Evolutionary conservation across 192 early-diverging fungal species (phyloP), one percentile per base, ranked within the genome.

Genomic region (Coemansia asiatica): DNA sequence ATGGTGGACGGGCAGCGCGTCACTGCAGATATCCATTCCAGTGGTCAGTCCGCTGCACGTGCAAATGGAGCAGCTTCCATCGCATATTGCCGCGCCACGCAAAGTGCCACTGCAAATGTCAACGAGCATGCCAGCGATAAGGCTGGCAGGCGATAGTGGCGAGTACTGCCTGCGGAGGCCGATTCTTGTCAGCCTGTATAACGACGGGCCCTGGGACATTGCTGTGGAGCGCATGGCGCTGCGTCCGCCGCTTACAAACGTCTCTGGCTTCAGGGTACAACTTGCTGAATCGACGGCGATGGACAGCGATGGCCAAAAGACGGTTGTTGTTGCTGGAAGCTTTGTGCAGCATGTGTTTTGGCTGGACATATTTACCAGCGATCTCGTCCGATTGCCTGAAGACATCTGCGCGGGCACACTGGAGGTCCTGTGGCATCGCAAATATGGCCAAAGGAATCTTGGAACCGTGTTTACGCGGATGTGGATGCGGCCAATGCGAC

Each of bases 111-210:
- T 47, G 12, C n/a, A 4, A 2, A 13, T 9, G 40, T n/a, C 60
- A 15, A 8, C 69, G 21, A 54, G 50, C 22, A 15, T 61, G 8
- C 53, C 64, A 6, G 72, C 61, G 6, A 44, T 44, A 8, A 53
- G 33, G 22, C 28, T 72, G 1, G 27, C 28, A 0, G 38, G 54
- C n/a, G 22, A 26, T 22, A 36, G 65, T 22, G 48, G 65, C 38
- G 73, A 69, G 59, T 58, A 60, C 18, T 66, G 79, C n/a, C 75
- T 81, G 69, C 66, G 70, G 3, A 50, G 79, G 1, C 68, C 79
- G 0, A 26, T 81, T 15, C 61, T 63, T 0, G 73, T 75, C 16
- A 66, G 28, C 18, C 19, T 81, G 49, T 23, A 27, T 12, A 81
- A 81, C 47, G 7, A 48, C 0, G 79, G 73, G 2, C 73, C 79